phyloP scores from a whole-genome alignment of 2,329 filamentous ascomycete species.

The Cordyceps pruinosa region DNA sequence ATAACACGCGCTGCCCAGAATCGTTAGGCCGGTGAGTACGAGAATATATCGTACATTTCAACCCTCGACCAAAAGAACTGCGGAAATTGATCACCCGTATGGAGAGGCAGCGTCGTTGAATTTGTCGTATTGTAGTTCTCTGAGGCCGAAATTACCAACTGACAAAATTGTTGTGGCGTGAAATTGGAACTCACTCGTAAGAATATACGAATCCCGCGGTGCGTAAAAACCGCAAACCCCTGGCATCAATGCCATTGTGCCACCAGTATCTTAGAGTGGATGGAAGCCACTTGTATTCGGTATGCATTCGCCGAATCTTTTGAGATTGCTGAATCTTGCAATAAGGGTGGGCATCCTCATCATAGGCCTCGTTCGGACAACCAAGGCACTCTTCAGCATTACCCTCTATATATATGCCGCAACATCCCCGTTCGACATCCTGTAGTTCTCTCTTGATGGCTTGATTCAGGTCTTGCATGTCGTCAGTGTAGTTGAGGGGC shows the following conservation, averaged over 20 bases:
- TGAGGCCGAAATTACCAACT: not conserved
- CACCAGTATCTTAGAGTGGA: not conserved
- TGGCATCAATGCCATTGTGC: not conserved
- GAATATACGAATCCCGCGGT: not conserved
- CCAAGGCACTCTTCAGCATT: not conserved
- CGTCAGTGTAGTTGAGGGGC: not conserved
- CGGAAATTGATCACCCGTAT: not conserved
- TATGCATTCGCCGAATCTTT: not conserved
- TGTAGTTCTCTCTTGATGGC: not conserved
- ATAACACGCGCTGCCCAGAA: not conserved
- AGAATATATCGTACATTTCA: not conserved
- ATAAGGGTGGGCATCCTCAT: not conserved
- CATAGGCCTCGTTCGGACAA: not conserved
- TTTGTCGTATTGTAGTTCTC: not conserved
- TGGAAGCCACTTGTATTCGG: not conserved
- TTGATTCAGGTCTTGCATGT: not conserved
- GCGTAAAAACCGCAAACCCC: not conserved
- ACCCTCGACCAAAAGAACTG: not conserved
- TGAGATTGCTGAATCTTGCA: not conserved
- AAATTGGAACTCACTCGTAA: conserved; percentile 1
- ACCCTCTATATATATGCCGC: not conserved
- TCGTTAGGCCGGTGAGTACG: not conserved
- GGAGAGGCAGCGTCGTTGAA: not conserved
- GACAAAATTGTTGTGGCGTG: not conserved
- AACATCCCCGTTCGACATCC: not conserved